Percentiles rank a stretch among this genome's conserved stretches.
Conservation (phyloP, 164 flowering plant species). For the Aristolochia contorta region DNA sequence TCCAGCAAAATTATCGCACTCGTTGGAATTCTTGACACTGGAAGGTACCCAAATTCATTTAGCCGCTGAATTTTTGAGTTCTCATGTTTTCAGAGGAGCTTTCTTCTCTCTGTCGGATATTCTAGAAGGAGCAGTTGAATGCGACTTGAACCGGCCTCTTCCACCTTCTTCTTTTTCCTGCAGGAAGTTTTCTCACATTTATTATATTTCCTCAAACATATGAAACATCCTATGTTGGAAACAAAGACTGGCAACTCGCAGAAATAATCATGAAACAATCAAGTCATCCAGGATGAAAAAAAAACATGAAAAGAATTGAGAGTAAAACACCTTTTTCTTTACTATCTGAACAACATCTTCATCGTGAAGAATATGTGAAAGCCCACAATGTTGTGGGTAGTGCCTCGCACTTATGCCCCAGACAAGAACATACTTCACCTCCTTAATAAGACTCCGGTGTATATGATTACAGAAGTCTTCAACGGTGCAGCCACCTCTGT, state of each 20-base stretch:
- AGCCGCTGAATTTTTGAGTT: not conserved
- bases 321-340: slow-evolving; percentile 72
- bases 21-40: too few relatives aligned
- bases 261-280: not conserved
- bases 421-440: slow-evolving; percentile 85
- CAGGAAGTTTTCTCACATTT: not conserved
- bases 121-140: slow-evolving; percentile 76
- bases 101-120: slow-evolving; percentile 96
- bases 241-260: not conserved
- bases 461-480: slow-evolving; percentile 96
- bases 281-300: not conserved
- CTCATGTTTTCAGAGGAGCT: slow-evolving; percentile 78
- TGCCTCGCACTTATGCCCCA: slow-evolving; percentile 98
- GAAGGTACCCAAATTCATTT: too few relatives aligned
- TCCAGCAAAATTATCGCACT: too few relatives aligned
- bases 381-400: slow-evolving; percentile 97
- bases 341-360: slow-evolving; percentile 99
- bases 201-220: not conserved
- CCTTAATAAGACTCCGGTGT: slow-evolving; percentile 84
- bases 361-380: slow-evolving; percentile 70
- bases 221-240: not conserved
- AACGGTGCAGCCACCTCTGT: slow-evolving; percentile 92
- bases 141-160: slow-evolving; percentile 94
- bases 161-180: slow-evolving; percentile 92
- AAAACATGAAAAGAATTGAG: not conserved